phyloP scores from a whole-genome alignment of 805 yeast genomes.

The Hanseniaspora hatyaiensis region DNA sequence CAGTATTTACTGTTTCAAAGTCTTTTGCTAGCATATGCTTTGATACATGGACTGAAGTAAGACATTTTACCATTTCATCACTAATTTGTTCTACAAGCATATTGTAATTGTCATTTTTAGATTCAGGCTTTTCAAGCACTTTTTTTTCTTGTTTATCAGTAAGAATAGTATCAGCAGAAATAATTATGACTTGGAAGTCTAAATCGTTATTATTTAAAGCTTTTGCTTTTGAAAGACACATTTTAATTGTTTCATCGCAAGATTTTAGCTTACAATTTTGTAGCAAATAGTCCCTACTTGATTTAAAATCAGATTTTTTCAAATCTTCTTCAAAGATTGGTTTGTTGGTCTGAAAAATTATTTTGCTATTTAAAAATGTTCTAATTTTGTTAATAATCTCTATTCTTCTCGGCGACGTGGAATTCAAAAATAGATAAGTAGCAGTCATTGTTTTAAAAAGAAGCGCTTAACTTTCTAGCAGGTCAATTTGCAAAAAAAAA shows the following conservation, averaged over 20 bases:
- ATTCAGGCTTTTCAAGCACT: constrained; percentile 65
- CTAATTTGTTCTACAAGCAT: constrained; percentile 1
- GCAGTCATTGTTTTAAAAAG: constrained; percentile 17
- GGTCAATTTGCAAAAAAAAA: too few relatives aligned
- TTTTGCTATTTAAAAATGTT: constrained; percentile 31
- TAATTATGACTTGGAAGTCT: constrained; percentile 24
- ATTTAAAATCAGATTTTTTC: constrained; percentile 32
- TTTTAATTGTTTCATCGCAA: neutral
- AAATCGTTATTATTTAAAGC: neutral
- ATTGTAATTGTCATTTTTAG: constrained; percentile 34
- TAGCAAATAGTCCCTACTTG: constrained; percentile 21
- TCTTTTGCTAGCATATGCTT: neutral
- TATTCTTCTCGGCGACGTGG: constrained; percentile 69
- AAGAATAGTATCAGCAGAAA: constrained; percentile 77
- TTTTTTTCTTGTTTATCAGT: constrained; percentile 44
- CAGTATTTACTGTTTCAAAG: constrained; percentile 11
- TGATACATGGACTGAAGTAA: neutral
- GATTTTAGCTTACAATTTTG: neutral
- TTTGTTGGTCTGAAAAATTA: constrained; percentile 36
- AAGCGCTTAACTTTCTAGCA: too few relatives aligned
- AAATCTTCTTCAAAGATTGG: constrained; percentile 73
- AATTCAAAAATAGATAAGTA: constrained; percentile 53
- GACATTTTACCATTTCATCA: constrained; percentile 9
- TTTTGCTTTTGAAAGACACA: neutral
- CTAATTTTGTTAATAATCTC: constrained; percentile 52